These are phyloP conservation scores for Saccharum spontaneum DNA, from an alignment of 176 grass and related monocot genomes.

Conservation along the genomic window DNA sequence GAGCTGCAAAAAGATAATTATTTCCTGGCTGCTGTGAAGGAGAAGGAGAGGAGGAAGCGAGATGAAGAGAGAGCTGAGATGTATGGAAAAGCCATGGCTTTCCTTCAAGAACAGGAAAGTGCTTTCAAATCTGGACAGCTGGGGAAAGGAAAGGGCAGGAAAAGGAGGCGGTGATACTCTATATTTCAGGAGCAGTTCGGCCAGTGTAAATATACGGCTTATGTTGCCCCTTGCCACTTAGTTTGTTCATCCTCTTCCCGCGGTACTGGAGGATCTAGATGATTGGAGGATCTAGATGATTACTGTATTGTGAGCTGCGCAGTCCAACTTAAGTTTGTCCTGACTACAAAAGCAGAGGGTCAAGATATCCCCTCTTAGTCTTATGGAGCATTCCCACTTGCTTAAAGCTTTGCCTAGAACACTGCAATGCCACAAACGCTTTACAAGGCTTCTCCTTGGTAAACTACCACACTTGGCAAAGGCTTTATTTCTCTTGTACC, in stretches of 20 bases:
- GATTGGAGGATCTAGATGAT: not conserved
- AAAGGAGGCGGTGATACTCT: constrained; percentile 64
- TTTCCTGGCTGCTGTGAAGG: constrained; percentile 70
- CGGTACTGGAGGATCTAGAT: not conserved
- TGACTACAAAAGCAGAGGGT: constrained; percentile 5
- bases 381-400: not conserved
- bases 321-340: not conserved
- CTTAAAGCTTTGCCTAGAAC: not conserved
- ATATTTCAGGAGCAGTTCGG: constrained; percentile 18
- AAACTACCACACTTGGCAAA: not conserved
- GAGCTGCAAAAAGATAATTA: constrained; percentile 85
- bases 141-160: constrained; percentile 87
- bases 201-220: constrained; percentile 28
- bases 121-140: constrained; percentile 92
- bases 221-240: not conserved
- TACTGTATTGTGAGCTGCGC: not conserved
- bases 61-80: constrained; percentile 79
- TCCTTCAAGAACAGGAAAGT: constrained; percentile 90
- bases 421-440: not conserved
- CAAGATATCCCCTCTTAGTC: not conserved
- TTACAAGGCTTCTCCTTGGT: not conserved
- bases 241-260: constrained; percentile 18
- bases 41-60: constrained; percentile 53
- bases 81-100: constrained; percentile 63
- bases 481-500: constrained; percentile 11